A percentile compares a stretch with the other conserved stretches of the same genome.
Evolutionary conservation across 768 basidiomycete species (phyloP).

Genomic region (Naganishia onofrii): DNA sequence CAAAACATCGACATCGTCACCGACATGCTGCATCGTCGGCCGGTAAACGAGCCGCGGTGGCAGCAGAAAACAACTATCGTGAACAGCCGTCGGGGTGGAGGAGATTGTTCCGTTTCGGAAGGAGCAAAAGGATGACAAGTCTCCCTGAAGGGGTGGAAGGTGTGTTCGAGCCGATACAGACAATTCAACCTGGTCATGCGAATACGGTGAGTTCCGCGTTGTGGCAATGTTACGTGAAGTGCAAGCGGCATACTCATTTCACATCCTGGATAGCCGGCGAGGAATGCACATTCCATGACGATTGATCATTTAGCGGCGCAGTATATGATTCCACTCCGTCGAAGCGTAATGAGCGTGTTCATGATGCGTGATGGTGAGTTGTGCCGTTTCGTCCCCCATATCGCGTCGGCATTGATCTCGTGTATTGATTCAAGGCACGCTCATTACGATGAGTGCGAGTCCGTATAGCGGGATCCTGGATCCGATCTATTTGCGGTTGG

Average conservation of each 20-base stretch:
- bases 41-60: background rate
- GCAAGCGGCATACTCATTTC: too few species aligned
- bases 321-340: slow-evolving; percentile 50
- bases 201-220: slow-evolving; percentile 29
- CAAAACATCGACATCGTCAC: background rate
- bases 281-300: slow-evolving; percentile 43
- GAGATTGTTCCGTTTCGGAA: slow-evolving; percentile 12
- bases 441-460: slow-evolving; percentile 43
- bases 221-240: too few species aligned
- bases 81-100: slow-evolving; percentile 6
- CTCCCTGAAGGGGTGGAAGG: slow-evolving; percentile 51
- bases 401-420: background rate
- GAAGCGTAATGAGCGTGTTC: slow-evolving; percentile 47
- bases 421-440: slow-evolving; percentile 36
- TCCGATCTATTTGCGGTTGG: slow-evolving; percentile 47
- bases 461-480: slow-evolving; percentile 41
- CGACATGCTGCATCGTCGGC: background rate
- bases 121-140: slow-evolving; percentile 25
- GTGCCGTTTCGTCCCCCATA: background rate
- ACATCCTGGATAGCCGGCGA: background rate
- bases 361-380: slow-evolving; percentile 50
- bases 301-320: slow-evolving; percentile 48
- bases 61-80: background rate
- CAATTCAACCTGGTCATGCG: slow-evolving; percentile 7
- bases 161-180: slow-evolving; percentile 46